phyloP scores from a whole-genome alignment of 805 yeast species.

The Saccharomycopsis amapae region DNA sequence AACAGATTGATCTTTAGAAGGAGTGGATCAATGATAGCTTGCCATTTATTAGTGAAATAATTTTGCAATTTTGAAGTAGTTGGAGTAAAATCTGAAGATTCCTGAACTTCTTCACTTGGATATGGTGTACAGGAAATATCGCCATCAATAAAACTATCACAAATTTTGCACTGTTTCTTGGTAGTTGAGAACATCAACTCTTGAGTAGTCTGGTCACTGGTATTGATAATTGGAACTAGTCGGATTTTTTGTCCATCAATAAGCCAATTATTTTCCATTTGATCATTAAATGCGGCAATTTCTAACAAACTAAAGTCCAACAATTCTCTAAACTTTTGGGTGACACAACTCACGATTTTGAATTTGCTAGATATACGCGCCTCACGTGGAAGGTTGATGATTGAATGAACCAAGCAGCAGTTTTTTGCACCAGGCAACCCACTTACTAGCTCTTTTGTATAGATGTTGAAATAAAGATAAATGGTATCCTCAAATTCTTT shows the following conservation, averaged over 20 bases:
- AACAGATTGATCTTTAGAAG: too few relatives aligned
- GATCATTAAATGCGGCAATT: background rate
- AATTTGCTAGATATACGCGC: background rate
- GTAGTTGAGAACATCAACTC: background rate
- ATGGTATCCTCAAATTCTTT: background rate
- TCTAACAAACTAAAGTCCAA: background rate
- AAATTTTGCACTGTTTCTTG: background rate
- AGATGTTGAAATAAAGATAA: background rate
- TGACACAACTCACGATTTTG: background rate
- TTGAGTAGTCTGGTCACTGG: background rate
- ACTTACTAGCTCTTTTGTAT: background rate
- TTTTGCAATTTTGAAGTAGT: background rate
- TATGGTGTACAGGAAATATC: background rate
- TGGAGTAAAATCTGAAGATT: too few relatives aligned
- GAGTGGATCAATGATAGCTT: background rate
- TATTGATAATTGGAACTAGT: background rate
- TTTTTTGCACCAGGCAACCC: background rate
- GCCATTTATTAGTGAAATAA: background rate
- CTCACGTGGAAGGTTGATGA: background rate
- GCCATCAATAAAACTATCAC: too few relatives aligned
- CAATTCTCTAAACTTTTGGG: background rate
- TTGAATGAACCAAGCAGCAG: background rate
- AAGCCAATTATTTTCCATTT: background rate
- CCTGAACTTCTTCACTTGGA: background rate
- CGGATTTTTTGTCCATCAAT: background rate